Conservation (phyloP, 768 basidiomycete genomes). For the Xanthoconium purpureum region DNA sequence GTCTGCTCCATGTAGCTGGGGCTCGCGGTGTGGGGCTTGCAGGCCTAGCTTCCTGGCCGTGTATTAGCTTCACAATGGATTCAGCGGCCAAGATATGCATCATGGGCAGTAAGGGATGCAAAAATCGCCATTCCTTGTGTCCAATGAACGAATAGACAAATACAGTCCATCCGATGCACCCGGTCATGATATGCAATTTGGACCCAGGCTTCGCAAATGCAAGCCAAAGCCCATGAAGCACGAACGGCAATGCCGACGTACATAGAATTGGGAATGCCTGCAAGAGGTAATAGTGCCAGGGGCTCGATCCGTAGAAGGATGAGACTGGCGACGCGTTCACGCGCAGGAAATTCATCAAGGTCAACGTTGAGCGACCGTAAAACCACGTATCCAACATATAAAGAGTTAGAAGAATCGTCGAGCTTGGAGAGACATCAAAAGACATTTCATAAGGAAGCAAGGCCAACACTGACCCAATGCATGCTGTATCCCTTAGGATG, state of each 20-base stretch:
- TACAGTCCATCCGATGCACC: conserved; percentile 58
- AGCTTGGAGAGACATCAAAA: conserved; percentile 17
- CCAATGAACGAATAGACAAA: conserved; percentile 72
- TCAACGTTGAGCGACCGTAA: conserved; percentile 64
- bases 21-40: neutral
- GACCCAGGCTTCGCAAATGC: conserved; percentile 18
- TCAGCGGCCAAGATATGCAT: conserved; percentile 77
- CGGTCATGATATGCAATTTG: conserved; percentile 44
- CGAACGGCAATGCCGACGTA: conserved; percentile 70
- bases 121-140: conserved; percentile 98
- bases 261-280: conserved; percentile 86
- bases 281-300: conserved; percentile 86
- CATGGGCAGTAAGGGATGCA: conserved; percentile 86
- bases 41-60: neutral
- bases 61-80: conserved; percentile 55
- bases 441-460: neutral
- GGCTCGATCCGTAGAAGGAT: conserved; percentile 83
- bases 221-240: conserved; percentile 55
- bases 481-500: conserved; percentile 39
- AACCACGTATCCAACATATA: conserved; percentile 66
- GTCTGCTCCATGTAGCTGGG: conserved; percentile 15
- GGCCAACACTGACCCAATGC: conserved; percentile 44
- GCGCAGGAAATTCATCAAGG: conserved; percentile 76
- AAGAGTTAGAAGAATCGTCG: conserved; percentile 23
- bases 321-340: conserved; percentile 86